Evolutionary conservation across 2,329 filamentous ascomycete genomes (phyloP).

Genomic region (Colletotrichum gloeosporioides): DNA sequence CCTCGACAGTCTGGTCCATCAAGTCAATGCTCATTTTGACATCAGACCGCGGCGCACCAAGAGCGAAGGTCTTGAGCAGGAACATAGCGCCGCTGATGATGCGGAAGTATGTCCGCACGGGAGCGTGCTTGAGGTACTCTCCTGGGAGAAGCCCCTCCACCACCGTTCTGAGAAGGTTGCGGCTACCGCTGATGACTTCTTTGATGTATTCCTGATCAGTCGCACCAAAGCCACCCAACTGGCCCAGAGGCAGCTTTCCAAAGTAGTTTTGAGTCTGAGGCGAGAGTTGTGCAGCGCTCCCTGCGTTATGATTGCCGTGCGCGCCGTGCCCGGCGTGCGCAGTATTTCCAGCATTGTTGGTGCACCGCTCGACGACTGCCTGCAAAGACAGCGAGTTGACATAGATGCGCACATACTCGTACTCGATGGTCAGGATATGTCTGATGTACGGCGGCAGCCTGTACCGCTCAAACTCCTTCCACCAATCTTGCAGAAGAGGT

Average conservation of each 20-base stretch:
- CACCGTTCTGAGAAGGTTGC: conserved; percentile 78
- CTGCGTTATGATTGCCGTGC: conserved; percentile 39
- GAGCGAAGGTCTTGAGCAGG: conserved; percentile 81
- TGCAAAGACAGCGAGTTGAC: conserved; percentile 93
- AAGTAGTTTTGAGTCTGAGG: conserved; percentile 70
- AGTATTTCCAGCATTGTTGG: conserved; percentile 69
- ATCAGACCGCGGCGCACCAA: conserved; percentile 80
- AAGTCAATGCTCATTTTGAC: conserved; percentile 77
- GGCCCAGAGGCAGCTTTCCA: conserved; percentile 67
- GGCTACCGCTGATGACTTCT: conserved; percentile 78
- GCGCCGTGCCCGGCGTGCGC: conserved; percentile 28
- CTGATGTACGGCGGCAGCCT: conserved; percentile 69
- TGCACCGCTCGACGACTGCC: conserved; percentile 92
- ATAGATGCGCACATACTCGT: conserved; percentile 93
- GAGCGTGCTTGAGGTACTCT: conserved; percentile 81
- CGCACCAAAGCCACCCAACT: conserved; percentile 66
- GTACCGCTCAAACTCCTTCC: conserved; percentile 80
- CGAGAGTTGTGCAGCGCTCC: conserved; percentile 53
- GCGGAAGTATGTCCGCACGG: conserved; percentile 84
- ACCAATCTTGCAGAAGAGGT: conserved; percentile 80
- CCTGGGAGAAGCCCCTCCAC: conserved; percentile 77
- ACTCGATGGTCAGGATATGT: conserved; percentile 90
- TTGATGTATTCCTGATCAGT: conserved; percentile 76
- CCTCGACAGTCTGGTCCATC: conserved; percentile 77
- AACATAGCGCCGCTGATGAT: conserved; percentile 89